Percentiles rank a stretch among this genome's conserved stretches.
phyloP scores from a whole-genome alignment of 2,329 filamentous ascomycete genomes.

The Zalaria obscura region DNA sequence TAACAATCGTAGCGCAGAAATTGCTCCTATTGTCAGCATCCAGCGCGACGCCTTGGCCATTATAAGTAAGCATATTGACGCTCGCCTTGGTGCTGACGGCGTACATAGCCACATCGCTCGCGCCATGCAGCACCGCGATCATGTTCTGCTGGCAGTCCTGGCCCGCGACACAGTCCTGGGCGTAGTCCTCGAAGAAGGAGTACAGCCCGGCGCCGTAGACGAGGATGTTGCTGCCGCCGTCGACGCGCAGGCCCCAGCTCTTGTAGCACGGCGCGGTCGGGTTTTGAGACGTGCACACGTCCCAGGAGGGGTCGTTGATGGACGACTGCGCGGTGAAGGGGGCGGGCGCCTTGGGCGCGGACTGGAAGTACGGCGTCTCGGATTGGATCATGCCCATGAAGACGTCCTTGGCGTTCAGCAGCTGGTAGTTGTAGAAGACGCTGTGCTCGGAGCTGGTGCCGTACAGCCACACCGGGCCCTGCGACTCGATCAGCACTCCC shows the following conservation, averaged over 20 bases:
- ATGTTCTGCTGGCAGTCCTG: conserved; percentile 39
- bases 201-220: conserved; percentile 38
- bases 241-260: conserved; percentile 28
- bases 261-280: conserved; percentile 15
- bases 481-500: conserved; percentile 63
- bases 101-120: conserved; percentile 30
- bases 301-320: conserved; percentile 30
- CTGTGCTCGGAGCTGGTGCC: conserved; percentile 54
- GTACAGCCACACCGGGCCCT: conserved; percentile 63
- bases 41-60: conserved; percentile 19
- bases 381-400: conserved; percentile 53
- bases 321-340: conserved; percentile 38
- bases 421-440: conserved; percentile 57
- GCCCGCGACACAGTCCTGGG: conserved; percentile 30
- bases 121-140: conserved; percentile 27
- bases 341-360: conserved; percentile 42
- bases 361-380: conserved; percentile 60
- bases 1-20: conserved; percentile 33
- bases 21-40: conserved; percentile 32
- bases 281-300: conserved; percentile 14
- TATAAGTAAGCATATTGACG: conserved; percentile 33
- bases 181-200: conserved; percentile 46
- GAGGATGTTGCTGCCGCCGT: conserved; percentile 25
- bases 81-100: conserved; percentile 34
- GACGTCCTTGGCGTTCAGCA: conserved; percentile 44